Evolutionary conservation across 306 rosid species (phyloP), one percentile per base, ranked within the genome.

Genomic region (Trifolium pratense): DNA sequence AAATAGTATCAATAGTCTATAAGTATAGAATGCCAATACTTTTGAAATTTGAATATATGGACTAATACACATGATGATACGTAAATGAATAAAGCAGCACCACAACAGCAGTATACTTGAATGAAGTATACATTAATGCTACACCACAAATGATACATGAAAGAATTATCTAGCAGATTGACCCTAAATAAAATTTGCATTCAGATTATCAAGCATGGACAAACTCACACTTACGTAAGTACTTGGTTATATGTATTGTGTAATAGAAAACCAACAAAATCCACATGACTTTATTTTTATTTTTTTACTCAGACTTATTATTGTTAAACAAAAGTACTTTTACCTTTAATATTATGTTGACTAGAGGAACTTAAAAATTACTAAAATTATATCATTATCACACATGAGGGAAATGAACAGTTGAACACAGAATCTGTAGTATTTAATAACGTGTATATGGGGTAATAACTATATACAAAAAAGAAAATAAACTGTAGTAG

Each of bases 221-320:
- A 16, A 74, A 49, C 49, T 34, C 73, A 61, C 29, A 61, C 29
- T 32, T 64, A 63, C 56, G 13, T 59, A 18, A 10, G 45, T 75
- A 65, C 63, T 53, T 56, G 29, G 73, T 37, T 57, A 29, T 8
- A 45, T 62, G 75, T 40, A 66, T 39, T 21, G 68, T 3, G 68
- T 68, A 58, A 48, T 56, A 77, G 39, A 58, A 40, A 53, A 78
- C 66, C 74, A 53, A 31, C 21, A 73, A 61, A 62, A 53, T 17
- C 56, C 10, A 34, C 67, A 67, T 18, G 17, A 46, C 14, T 18
- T n/a, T 42, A n/a, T 70, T 10, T 17, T 66, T 18, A 51, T 78
- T 64, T 8, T 43, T 43, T 43, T 13, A 43, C 49, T 43, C 49
- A n/a, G 1, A 13, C 15, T 43, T 43, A 43, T 43, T 57, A 36